A percentile compares a stretch with the other conserved stretches of the same genome.
These are phyloP conservation scores for Phellopilus nigrolimitatus DNA, from an alignment of 1,284 basidiomycete genomes.

Conservation along the genomic window DNA sequence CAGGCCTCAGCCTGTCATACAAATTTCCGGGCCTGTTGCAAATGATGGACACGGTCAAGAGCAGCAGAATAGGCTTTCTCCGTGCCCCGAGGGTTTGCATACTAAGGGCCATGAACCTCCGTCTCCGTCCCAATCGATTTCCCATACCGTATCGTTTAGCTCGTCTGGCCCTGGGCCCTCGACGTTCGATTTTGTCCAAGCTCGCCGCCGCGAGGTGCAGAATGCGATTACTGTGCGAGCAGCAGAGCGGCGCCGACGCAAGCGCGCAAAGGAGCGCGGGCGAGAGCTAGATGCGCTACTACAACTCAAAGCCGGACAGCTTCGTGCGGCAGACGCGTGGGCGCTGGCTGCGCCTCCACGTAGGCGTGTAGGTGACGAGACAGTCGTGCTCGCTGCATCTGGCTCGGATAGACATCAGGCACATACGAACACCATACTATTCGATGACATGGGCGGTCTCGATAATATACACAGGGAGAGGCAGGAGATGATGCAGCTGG, in stretches of 20 bases:
- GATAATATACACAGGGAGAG: not conserved
- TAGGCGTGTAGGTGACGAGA: not conserved
- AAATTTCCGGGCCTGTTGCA: not conserved
- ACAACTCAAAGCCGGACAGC: constrained; percentile 8
- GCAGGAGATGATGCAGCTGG: constrained; percentile 13
- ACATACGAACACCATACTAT: not conserved
- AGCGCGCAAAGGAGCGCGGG: constrained; percentile 14
- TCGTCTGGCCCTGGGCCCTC: not conserved
- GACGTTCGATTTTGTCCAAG: constrained; percentile 4
- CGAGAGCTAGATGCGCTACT: constrained; percentile 15
- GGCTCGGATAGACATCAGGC: constrained; percentile 6
- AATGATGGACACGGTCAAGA: not conserved
- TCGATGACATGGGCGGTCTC: not conserved
- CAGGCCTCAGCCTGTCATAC: not conserved
- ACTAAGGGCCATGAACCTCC: not conserved
- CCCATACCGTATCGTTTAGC: not conserved
- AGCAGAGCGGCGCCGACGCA: constrained; percentile 7
- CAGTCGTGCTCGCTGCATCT: constrained; percentile 7
- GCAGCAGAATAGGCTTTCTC: not conserved
- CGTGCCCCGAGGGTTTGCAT: not conserved
- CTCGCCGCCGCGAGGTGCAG: constrained; percentile 14
- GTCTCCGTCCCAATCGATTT: not conserved
- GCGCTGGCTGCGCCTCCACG: not conserved
- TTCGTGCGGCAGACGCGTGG: not conserved
- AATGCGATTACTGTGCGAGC: constrained; percentile 10